phyloP scores from a whole-genome alignment of 2,329 filamentous ascomycete genomes.

The Fusarium brevicatenulatum region DNA sequence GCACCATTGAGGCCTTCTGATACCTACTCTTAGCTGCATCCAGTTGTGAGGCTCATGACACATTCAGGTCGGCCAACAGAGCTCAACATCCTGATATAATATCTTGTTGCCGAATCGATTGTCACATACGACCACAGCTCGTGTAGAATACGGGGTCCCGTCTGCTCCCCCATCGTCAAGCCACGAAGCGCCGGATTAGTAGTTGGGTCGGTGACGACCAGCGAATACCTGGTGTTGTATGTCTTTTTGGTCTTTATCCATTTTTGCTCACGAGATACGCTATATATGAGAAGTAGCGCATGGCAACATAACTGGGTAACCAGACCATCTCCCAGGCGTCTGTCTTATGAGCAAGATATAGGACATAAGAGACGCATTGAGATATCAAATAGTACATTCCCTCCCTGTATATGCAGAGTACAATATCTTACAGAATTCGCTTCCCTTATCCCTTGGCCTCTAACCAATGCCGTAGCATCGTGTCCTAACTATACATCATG shows the following conservation, averaged over 20 bases:
- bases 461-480: slow-evolving; percentile 32
- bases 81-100: background rate
- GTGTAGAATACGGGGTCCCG: slow-evolving; percentile 39
- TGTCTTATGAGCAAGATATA: background rate
- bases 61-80: background rate
- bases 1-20: background rate
- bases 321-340: background rate
- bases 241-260: slow-evolving; percentile 9
- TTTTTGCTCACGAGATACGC: background rate
- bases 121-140: slow-evolving; percentile 40
- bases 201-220: slow-evolving; percentile 40
- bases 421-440: slow-evolving; percentile 47
- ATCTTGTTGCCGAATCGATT: background rate
- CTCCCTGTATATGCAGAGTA: slow-evolving; percentile 46
- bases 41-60: background rate
- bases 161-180: slow-evolving; percentile 38
- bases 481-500: slow-evolving; percentile 18
- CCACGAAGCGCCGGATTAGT: slow-evolving; percentile 40
- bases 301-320: background rate
- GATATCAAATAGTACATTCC: slow-evolving; percentile 44
- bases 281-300: background rate
- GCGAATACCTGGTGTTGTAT: slow-evolving; percentile 42
- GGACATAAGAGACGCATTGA: slow-evolving; percentile 1
- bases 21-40: no score
- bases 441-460: slow-evolving; percentile 22